phyloP scores from a whole-genome alignment of 2,329 filamentous ascomycete species.

The Stachybotrys echinatus region DNA sequence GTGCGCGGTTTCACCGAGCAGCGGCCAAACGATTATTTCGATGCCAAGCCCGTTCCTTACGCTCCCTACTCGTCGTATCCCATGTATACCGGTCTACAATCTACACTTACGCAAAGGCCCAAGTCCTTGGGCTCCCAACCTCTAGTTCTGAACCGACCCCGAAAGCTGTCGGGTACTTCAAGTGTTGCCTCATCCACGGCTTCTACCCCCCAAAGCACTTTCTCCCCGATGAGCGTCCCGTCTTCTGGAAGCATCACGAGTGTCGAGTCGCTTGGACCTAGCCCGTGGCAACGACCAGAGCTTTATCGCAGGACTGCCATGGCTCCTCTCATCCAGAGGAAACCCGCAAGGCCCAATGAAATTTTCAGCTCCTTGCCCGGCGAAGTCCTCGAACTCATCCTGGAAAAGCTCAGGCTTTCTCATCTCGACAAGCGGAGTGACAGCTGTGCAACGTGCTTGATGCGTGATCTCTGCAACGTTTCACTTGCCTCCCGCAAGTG shows the following conservation, averaged over 20 bases:
- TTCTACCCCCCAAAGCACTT: constrained; percentile 21
- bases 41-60: background rate
- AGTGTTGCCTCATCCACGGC: constrained; percentile 17
- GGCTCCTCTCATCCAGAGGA: background rate
- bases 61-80: constrained; percentile 11
- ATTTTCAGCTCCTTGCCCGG: constrained; percentile 50
- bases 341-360: constrained; percentile 36
- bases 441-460: constrained; percentile 61
- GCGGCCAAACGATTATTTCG: background rate
- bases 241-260: constrained; percentile 32
- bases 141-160: constrained; percentile 27
- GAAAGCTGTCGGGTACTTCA: constrained; percentile 25
- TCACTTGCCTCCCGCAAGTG: constrained; percentile 46
- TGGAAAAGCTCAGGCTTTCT: constrained; percentile 44
- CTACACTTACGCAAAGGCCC: constrained; percentile 13
- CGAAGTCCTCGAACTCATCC: constrained; percentile 54
- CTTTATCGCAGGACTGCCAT: constrained; percentile 16
- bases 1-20: background rate
- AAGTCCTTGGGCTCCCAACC: constrained; percentile 13
- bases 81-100: constrained; percentile 26
- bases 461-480: constrained; percentile 52
- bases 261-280: constrained; percentile 33
- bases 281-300: constrained; percentile 12
- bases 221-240: constrained; percentile 16
- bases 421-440: constrained; percentile 42